Evolutionary conservation across 345 rosid species (phyloP), one percentile per base, ranked within the genome.

Genomic region (Balakata baccata): DNA sequence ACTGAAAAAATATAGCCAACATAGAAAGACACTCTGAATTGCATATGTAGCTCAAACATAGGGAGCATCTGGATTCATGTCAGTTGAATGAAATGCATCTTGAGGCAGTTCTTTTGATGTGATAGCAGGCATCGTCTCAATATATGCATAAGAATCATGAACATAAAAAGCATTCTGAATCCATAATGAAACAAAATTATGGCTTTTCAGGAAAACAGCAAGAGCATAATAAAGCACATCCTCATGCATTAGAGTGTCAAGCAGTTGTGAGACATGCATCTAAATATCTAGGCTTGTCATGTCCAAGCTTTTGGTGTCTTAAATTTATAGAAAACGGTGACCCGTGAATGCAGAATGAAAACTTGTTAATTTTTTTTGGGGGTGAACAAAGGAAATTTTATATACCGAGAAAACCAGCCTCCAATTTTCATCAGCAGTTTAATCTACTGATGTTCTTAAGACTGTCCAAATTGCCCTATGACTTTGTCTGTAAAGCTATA

Each of bases 391-490:
- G 10, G 10, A 43, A 43, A 1, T 52, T 61, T 68, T 69, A 7
- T 29, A 59, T 58, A 63, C 45, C 67, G 47, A 1, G 10, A 43
- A 10, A 7, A 62, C 39, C 53, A 52, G 71, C 71, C 57, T 62
- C 72, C 58, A 56, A 75, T 66, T 38, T 18, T 10, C 9, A 3
- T 18, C 38, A 65, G 59, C 39, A 37, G 56, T 65, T 71, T 11
- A 45, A 25, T 50, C 43, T 29, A 61, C 22, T 11, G 65, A 57
- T 47, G 49, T 43, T 22, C 62, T 11, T 6, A 23, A 58, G 37
- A 23, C 16, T 11, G 29, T 8, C 22, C 17, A 18, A 6, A 53
- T 53, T 53, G n/a, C 59, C 25, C 25, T 54, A 20, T 25, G 29
- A 79, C 16, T 25, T 43, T 59, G 17, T 41, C 5, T 53, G 50